Percentiles rank a stretch among this genome's conserved stretches.
phyloP scores from a whole-genome alignment of 768 basidiomycete species.

The Russula sp. region DNA sequence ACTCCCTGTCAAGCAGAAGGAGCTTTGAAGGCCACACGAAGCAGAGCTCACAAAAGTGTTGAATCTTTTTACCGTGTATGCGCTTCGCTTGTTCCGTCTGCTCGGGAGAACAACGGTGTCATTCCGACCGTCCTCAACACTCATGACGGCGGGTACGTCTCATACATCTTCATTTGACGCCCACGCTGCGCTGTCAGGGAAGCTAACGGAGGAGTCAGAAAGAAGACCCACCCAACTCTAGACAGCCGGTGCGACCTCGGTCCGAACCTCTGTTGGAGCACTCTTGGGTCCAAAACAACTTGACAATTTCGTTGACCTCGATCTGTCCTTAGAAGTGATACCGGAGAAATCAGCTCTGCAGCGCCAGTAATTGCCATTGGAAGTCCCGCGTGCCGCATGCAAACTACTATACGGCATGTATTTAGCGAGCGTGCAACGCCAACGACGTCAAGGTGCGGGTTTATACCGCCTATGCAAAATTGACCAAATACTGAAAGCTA shows the following conservation, averaged over 20 bases:
- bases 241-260: constrained; percentile 58
- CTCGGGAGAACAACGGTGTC: constrained; percentile 48
- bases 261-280: constrained; percentile 56
- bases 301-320: constrained; percentile 67
- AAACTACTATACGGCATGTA: no score
- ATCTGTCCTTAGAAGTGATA: constrained; percentile 60
- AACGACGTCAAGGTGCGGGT: no score
- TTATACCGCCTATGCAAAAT: no score
- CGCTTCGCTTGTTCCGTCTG: constrained; percentile 83
- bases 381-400: no score
- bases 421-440: no score
- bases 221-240: constrained; percentile 63
- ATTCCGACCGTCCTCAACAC: constrained; percentile 69
- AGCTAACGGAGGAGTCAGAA: constrained; percentile 30
- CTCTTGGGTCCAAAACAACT: constrained; percentile 83
- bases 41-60: constrained; percentile 81
- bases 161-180: neutral
- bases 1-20: constrained; percentile 87
- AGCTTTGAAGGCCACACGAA: constrained; percentile 86
- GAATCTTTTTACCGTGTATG: constrained; percentile 79
- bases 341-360: constrained; percentile 48
- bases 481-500: no score
- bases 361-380: constrained; percentile 13
- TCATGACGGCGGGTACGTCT: constrained; percentile 57
- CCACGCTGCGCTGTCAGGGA: neutral